phyloP scores from a whole-genome alignment of 192 early-diverging fungal species.

The Coemansia furcata region DNA sequence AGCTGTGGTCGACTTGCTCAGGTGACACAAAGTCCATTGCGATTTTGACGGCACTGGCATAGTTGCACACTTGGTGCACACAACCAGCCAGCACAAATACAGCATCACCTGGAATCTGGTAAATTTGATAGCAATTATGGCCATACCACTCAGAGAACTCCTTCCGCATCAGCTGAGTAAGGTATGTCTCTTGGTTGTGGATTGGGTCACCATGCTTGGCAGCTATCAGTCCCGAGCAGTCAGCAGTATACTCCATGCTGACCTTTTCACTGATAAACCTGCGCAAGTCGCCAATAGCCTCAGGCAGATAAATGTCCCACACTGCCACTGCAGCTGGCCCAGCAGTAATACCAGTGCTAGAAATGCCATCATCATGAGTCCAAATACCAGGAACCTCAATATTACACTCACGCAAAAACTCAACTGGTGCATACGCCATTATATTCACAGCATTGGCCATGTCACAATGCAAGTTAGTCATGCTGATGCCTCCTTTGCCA shows the following conservation, averaged over 20 bases:
- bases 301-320: slow-evolving; percentile 64
- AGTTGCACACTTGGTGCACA: slow-evolving; percentile 73
- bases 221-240: not conserved
- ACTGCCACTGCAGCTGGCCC: slow-evolving; percentile 49
- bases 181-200: slow-evolving; percentile 66
- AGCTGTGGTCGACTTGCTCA: slow-evolving; percentile 56
- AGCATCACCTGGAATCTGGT: slow-evolving; percentile 69
- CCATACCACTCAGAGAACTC: slow-evolving; percentile 44
- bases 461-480: slow-evolving; percentile 74
- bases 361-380: not conserved
- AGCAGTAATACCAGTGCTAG: not conserved
- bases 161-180: slow-evolving; percentile 46
- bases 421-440: slow-evolving; percentile 57
- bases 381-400: slow-evolving; percentile 18
- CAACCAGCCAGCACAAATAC: slow-evolving; percentile 77
- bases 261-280: slow-evolving; percentile 25
- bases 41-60: slow-evolving; percentile 62
- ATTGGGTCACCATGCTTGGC: slow-evolving; percentile 53
- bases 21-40: slow-evolving; percentile 72
- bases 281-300: slow-evolving; percentile 35
- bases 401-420: slow-evolving; percentile 8
- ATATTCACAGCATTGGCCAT: slow-evolving; percentile 80
- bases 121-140: slow-evolving; percentile 52
- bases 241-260: not conserved
- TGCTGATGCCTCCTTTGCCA: slow-evolving; percentile 54